Evolutionary conservation across 31 red algal genomes (phyloP), one percentile per base, ranked within the genome.

Genomic region (Asparagopsis taxiformis): DNA sequence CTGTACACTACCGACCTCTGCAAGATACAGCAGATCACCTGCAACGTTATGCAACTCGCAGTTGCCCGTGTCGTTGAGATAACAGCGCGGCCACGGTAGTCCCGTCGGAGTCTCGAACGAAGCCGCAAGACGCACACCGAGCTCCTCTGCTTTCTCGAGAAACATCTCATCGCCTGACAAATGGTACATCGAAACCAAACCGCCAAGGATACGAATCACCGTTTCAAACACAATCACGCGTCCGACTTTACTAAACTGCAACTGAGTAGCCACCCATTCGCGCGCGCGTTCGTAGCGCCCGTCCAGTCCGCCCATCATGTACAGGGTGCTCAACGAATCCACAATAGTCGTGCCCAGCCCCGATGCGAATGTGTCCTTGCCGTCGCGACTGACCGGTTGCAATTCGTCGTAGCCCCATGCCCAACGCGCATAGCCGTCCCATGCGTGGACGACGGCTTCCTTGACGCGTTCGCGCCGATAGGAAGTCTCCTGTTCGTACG

Each of bases 221-320:
- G 87, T 88, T 59, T 97, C 93, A 75, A 97, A 97, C 37, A 91
- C 77, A 11, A 72, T 87, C 13, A 97, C 93, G n/a, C 68, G 66
- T 34, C 75, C 75, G 2, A 80, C 90, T 1, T 37, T 76, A 1
- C 51, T 69, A 64, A 93, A 80, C 31, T 72, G 31, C 2, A 87
- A 67, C 2, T 80, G 22, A 22, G 22, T 39, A 1, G 38, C 90
- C 3, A 93, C 72, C 57, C 69, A 82, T 15, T 60, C 63, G 3
- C 84, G 65, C 3, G 90, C 90, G 16, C 32, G 49, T 7, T 63
- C 57, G 25, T 74, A 88, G 24, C 85, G 82, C 2, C 70, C 90
- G 2, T 81, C 51, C 21, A 93, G 31, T 4, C 90, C 90, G 29
- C 67, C 79, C 82, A 93, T 93, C 7, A 93, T 70, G 25, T 88